Evolutionary conservation across 2,329 filamentous ascomycete genomes (phyloP), one percentile per base, ranked within the genome.

Genomic region (Xylariaceae sp.): DNA sequence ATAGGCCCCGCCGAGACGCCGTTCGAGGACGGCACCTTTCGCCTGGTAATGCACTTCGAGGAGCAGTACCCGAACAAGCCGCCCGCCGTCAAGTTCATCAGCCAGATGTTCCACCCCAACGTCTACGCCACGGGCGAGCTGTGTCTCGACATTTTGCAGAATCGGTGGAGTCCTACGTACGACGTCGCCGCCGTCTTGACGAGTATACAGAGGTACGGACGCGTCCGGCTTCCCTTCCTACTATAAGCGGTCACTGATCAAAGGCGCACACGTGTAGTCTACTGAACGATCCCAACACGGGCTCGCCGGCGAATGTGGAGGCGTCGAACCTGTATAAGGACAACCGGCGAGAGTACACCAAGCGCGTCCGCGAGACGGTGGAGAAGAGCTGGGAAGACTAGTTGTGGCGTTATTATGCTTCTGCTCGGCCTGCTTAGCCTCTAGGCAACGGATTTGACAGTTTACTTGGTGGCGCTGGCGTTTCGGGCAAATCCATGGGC

Each of bases 331-430:
- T 97, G 9, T 99, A 97, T 78, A 97, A 97, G 69, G 94, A 99
- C 66, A 97, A 97, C 70, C 82, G 91, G 55, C 90, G 91, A 68
- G 94, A 99, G 66, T 99, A 99, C 66, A 89, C 86, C 22, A 99
- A 99, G 76, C 80, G 91, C 15, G 94, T 99, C 39, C 80, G 90
- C 42, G 94, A 97, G 75, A 96, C 92, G 0, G 94, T 99, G 14
- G 94, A 99, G 77, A 97, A 96, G 82, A 97, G 92, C 75, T 99
- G 94, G 94, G 94, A 97, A 57, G 92, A 96, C 64, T 95, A 57
- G 48, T 32, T 27, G 30, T 30, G 41, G 14, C 22, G 11, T n/a
- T 27, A 27, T 27, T 7, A 27, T 27, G 22, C 4, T 27, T n/a
- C n/a, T n/a, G n/a, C n/a, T n/a, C n/a, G n/a, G n/a, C n/a, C n/a